Evolutionary conservation across 2,329 filamentous ascomycete species (phyloP), one percentile per base, ranked within the genome.

Genomic region (Phyllosticta citriasiana): DNA sequence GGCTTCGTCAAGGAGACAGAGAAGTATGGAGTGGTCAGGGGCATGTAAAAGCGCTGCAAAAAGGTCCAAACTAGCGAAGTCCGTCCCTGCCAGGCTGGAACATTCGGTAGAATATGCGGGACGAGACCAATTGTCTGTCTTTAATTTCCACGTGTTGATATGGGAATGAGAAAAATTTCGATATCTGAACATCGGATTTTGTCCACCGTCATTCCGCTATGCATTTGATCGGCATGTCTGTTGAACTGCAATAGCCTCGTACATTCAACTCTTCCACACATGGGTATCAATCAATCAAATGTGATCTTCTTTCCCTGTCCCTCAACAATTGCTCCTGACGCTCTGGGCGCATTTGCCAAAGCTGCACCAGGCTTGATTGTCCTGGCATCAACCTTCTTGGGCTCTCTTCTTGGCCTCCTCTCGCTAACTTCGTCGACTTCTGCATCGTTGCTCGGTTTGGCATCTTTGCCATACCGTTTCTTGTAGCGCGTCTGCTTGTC

Each of bases 401-500:
- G 63, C 57, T 69, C 64, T 26, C 69, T 70, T 57, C 69, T 68
- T 59, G 50, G 68, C 64, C 52, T 65, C 63, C 67, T 69, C 60
- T 65, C 63, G 64, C 64, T 63, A 66, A 73, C 74, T 22, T 27
- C 69, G 63, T 35, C 68, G 67, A 2, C 77, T 79, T 12, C 12
- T 67, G 64, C 4, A 66, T 65, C 16, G 65, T 68, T 14, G 54
- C 59, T 50, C 50, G 62, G 40, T 65, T 68, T 66, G 25, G 80
- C 82, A 51, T 87, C 87, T 73, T 92, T 93, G 65, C 90, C 88
- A 70, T 88, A 97, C 1, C 94, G 85, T 80, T 97, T 99, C 79
- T 93, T 93, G 76, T 99, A 99, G 62, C 94, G 80, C 35, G 85
- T 84, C 67, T 90, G 86, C 62, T 92, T 85, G 73, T 97, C 94